Conservation (phyloP, 2,329 filamentous ascomycete species). For the Neonectria faginata region DNA sequence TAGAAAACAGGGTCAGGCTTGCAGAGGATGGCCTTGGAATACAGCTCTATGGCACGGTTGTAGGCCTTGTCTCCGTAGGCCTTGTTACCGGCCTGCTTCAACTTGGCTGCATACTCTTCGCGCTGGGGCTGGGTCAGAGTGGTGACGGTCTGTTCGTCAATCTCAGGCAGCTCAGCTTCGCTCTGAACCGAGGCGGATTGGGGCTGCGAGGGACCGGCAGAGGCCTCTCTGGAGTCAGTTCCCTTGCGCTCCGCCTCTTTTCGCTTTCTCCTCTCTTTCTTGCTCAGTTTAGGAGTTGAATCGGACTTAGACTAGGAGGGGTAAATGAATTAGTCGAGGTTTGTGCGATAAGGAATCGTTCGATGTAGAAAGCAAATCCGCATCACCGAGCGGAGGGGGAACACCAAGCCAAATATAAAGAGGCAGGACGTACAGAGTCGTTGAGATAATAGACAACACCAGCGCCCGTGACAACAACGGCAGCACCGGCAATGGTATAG, state of each 20-base stretch:
- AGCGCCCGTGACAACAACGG: slow-evolving; percentile 89
- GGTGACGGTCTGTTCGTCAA: slow-evolving; percentile 68
- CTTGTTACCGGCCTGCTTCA: slow-evolving; percentile 97
- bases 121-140: slow-evolving; percentile 72
- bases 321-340: slow-evolving; percentile 32
- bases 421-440: slow-evolving; percentile 61
- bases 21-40: slow-evolving; percentile 95
- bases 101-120: slow-evolving; percentile 87
- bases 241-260: slow-evolving; percentile 80
- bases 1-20: slow-evolving; percentile 98
- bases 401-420: slow-evolving; percentile 16
- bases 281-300: slow-evolving; percentile 78
- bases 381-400: slow-evolving; percentile 22
- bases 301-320: slow-evolving; percentile 59
- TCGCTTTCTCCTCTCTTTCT: slow-evolving; percentile 89
- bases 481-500: slow-evolving; percentile 95
- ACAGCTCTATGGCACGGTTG: slow-evolving; percentile 91
- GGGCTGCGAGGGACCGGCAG: slow-evolving; percentile 54
- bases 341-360: slow-evolving; percentile 32
- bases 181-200: slow-evolving; percentile 66
- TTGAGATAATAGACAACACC: slow-evolving; percentile 92
- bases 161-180: slow-evolving; percentile 77
- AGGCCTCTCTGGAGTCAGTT: slow-evolving; percentile 56
- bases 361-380: slow-evolving; percentile 27
- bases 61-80: slow-evolving; percentile 96